Conservation (phyloP, 176 grass and related monocot genomes). For the Neostapfia colusana region DNA sequence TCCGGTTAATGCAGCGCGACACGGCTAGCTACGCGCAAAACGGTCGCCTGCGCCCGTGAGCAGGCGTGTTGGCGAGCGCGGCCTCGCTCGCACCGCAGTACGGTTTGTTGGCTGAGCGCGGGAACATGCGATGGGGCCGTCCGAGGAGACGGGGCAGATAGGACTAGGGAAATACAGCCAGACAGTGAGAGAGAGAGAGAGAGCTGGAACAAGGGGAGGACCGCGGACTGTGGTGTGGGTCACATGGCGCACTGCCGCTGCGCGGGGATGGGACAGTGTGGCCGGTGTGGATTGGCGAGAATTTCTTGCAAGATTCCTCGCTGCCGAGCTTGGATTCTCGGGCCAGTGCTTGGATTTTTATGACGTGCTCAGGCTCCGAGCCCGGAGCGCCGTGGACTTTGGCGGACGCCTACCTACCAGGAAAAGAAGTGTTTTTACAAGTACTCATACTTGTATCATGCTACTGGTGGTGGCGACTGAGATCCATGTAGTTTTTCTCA, state of each 20-base stretch:
- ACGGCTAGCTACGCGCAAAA: not conserved
- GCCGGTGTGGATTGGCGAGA: conserved; percentile 33
- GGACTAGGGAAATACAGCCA: not conserved
- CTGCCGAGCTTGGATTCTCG: conserved; percentile 31
- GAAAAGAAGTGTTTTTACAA: not conserved
- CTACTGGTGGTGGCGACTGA: not conserved
- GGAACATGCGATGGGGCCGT: not conserved
- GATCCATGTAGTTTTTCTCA: not conserved
- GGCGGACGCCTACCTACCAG: not conserved
- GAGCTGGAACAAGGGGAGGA: conserved; percentile 14
- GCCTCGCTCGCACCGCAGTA: not conserved
- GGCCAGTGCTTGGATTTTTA: conserved; percentile 30
- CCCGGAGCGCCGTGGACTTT: not conserved
- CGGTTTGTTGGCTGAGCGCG: not conserved
- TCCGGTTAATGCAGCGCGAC: not conserved
- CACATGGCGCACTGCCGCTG: conserved; percentile 28
- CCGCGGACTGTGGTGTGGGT: not conserved
- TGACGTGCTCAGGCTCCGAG: not conserved
- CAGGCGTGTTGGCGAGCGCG: not conserved
- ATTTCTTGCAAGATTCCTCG: conserved; percentile 19
- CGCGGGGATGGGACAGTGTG: not conserved
- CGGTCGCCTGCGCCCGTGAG: not conserved
- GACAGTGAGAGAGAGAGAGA: not conserved
- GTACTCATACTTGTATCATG: not conserved
- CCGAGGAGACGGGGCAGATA: not conserved